A percentile compares a stretch with the other conserved stretches of the same genome.
These are phyloP conservation scores for Kurtzmaniella fragi DNA, from an alignment of 805 yeast genomes.

Conservation along the genomic window DNA sequence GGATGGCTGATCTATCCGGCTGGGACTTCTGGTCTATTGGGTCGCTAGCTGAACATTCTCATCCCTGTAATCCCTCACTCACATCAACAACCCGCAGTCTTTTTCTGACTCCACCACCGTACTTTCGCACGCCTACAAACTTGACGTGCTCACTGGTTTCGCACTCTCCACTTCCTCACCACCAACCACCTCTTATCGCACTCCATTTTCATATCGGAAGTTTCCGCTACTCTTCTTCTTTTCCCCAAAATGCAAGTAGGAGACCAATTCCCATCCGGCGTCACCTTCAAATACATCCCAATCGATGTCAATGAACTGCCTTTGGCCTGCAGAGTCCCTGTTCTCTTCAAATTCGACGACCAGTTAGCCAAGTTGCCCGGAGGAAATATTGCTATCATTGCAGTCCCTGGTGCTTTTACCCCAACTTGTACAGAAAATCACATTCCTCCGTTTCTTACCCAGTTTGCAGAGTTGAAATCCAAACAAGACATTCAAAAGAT, in stretches of 20 bases:
- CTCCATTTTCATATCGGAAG: neutral
- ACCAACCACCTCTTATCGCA: neutral
- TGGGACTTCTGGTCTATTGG: no score
- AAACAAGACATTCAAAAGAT: slow-evolving; percentile 25
- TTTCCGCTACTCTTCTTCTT: neutral
- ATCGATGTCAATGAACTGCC: slow-evolving; percentile 24
- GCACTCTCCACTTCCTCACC: neutral
- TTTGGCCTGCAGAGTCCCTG: slow-evolving; percentile 32
- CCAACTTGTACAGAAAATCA: slow-evolving; percentile 44
- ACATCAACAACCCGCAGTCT: no score
- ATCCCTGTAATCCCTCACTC: no score
- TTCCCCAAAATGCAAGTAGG: slow-evolving; percentile 15
- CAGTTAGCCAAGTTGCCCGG: slow-evolving; percentile 19
- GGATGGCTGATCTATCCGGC: no score
- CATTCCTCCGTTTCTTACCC: slow-evolving; percentile 32
- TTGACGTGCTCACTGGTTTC: neutral
- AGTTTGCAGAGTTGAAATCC: slow-evolving; percentile 24
- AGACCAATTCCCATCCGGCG: slow-evolving; percentile 27
- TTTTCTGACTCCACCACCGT: no score
- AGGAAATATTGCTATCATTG: slow-evolving; percentile 26
- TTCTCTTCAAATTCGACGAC: slow-evolving; percentile 28
- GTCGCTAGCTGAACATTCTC: no score
- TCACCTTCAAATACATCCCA: slow-evolving; percentile 34
- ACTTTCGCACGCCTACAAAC: no score
- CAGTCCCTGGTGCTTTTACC: slow-evolving; percentile 42